Evolutionary conservation across 106 monocot species (phyloP).

Genomic region (Dendrobium chrysotoxum): DNA sequence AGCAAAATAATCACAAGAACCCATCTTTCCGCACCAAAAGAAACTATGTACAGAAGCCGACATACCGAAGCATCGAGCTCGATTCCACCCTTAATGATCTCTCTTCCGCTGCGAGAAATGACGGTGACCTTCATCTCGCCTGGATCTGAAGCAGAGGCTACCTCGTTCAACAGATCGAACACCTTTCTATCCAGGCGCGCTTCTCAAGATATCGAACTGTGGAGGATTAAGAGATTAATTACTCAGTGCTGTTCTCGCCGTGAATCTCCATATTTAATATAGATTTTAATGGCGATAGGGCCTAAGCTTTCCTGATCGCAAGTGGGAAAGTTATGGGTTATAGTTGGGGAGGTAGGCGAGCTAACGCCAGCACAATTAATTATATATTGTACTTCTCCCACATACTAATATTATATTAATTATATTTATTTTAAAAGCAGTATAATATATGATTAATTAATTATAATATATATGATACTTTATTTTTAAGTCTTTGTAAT

Average conservation of each 20-base stretch:
- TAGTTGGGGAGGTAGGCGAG: neutral
- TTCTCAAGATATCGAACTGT: neutral
- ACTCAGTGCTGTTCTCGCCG: neutral
- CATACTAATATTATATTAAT: too few relatives aligned
- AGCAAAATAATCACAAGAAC: neutral
- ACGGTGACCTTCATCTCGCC: conserved; percentile 40
- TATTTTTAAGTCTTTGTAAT: too few relatives aligned
- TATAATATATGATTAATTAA: too few relatives aligned
- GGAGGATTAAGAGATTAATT: neutral
- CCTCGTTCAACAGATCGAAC: neutral
- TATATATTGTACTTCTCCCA: too few relatives aligned
- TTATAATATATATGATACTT: too few relatives aligned
- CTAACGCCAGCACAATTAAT: neutral
- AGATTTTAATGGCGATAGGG: conserved; percentile 3
- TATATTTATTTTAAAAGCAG: too few relatives aligned
- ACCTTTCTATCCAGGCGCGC: neutral
- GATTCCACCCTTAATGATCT: conserved; percentile 50
- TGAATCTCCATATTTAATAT: neutral
- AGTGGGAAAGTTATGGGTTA: neutral
- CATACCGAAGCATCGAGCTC: conserved; percentile 45
- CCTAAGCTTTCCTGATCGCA: neutral
- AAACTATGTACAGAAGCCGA: neutral
- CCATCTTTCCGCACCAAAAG: neutral
- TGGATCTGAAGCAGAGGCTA: neutral
- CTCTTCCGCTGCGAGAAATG: conserved; percentile 41